phyloP scores from a whole-genome alignment of 2,329 filamentous ascomycete species.

The Fusarium hainanense region DNA sequence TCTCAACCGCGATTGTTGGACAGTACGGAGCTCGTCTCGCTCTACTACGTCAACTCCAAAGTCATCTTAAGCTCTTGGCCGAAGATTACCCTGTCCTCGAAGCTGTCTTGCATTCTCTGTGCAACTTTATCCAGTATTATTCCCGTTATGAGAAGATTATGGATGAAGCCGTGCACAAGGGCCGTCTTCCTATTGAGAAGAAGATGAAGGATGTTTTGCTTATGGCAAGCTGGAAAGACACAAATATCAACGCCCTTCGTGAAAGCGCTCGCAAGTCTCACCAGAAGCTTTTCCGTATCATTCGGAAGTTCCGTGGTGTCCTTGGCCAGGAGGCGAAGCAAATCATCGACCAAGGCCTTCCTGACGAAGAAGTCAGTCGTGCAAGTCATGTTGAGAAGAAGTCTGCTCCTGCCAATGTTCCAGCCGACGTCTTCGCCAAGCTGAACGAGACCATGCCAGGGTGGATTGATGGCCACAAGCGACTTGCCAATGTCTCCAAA shows the following conservation, averaged over 20 bases:
- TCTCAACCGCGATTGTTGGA: constrained; percentile 80
- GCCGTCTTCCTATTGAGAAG: constrained; percentile 83
- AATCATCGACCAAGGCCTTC: constrained; percentile 70
- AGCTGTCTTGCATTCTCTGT: constrained; percentile 71
- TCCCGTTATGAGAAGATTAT: constrained; percentile 75
- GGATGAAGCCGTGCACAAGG: constrained; percentile 71
- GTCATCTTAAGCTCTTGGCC: constrained; percentile 72
- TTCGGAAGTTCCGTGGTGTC: constrained; percentile 87
- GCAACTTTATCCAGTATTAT: constrained; percentile 83
- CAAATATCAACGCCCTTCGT: constrained; percentile 87
- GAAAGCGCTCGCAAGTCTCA: constrained; percentile 93
- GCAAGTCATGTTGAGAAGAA: constrained; percentile 2
- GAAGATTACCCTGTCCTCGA: constrained; percentile 68
- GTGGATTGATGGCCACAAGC: constrained; percentile 63
- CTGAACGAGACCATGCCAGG: constrained; percentile 48
- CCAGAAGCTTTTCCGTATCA: constrained; percentile 88
- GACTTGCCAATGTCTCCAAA: constrained; percentile 76
- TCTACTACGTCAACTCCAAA: constrained; percentile 73
- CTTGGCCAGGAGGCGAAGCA: constrained; percentile 79
- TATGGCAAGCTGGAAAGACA: constrained; percentile 97
- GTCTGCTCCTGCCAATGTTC: constrained; percentile 10
- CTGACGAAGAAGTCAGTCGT: constrained; percentile 57
- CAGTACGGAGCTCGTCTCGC: constrained; percentile 80
- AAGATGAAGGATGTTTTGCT: constrained; percentile 93
- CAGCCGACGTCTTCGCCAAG: constrained; percentile 28